Conservation (phyloP, 148 eudicot genomes). For the Diospyros kaki region DNA sequence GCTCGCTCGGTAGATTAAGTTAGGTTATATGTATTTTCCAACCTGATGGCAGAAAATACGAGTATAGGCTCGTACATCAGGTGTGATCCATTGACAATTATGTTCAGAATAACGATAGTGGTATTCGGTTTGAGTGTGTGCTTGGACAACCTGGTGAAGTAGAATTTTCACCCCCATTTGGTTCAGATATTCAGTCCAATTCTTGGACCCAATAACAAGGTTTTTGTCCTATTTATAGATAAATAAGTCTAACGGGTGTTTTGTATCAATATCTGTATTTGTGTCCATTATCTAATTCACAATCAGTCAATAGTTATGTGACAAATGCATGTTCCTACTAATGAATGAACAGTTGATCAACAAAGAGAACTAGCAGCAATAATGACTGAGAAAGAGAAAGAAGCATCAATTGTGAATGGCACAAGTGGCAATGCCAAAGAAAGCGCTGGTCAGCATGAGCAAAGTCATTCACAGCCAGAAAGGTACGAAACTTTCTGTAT, state of each 20-base stretch:
- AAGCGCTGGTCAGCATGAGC: conserved; percentile 40
- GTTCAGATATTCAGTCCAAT: neutral
- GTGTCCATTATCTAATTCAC: conserved; percentile 26
- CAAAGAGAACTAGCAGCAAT: conserved; percentile 42
- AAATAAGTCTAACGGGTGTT: neutral
- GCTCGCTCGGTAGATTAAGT: too few species aligned
- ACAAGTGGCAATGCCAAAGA: conserved; percentile 47
- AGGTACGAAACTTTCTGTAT: conserved; percentile 38
- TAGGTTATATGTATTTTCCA: neutral
- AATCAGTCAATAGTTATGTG: neutral
- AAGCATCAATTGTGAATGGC: conserved; percentile 37
- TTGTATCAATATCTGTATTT: conserved; percentile 41
- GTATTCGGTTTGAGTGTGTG: too few species aligned
- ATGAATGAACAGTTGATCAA: conserved; percentile 31
- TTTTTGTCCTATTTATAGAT: neutral
- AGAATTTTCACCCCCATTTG: too few species aligned
- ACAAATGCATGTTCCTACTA: neutral
- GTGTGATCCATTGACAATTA: too few species aligned
- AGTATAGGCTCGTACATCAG: too few species aligned
- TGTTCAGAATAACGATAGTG: too few species aligned
- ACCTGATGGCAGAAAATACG: too few species aligned
- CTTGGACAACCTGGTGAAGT: too few species aligned
- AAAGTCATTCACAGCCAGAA: conserved; percentile 43
- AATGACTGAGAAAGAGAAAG: conserved; percentile 53
- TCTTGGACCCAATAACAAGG: neutral